Evolutionary conservation across 768 basidiomycete genomes (phyloP).

Genomic region (Leccinum olivaceopallidum): DNA sequence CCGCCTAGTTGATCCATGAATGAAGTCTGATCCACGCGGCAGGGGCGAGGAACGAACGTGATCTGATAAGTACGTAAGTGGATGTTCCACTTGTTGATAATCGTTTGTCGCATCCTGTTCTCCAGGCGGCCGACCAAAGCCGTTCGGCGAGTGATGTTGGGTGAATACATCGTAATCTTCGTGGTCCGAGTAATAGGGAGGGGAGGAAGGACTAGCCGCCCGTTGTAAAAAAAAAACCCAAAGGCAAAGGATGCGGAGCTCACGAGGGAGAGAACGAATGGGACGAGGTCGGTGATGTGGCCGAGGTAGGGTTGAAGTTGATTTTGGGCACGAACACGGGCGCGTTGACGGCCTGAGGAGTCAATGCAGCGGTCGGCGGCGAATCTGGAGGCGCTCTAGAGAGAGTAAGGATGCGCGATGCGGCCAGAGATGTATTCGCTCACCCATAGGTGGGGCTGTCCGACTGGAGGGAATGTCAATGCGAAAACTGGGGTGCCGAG

Average conservation of each 20-base stretch:
- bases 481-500: slow-evolving; percentile 2
- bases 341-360: slow-evolving; percentile 75
- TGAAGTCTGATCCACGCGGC: background rate
- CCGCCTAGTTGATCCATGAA: slow-evolving; percentile 22
- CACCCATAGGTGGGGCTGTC: slow-evolving; percentile 30
- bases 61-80: slow-evolving; percentile 22
- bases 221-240: slow-evolving; percentile 6
- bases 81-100: slow-evolving; percentile 25
- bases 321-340: slow-evolving; percentile 82
- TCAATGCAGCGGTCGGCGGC: slow-evolving; percentile 42
- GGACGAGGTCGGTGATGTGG: slow-evolving; percentile 18
- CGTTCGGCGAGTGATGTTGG: slow-evolving; percentile 7
- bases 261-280: slow-evolving; percentile 34
- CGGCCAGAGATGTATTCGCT: slow-evolving; percentile 4
- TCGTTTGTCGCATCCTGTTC: slow-evolving; percentile 19
- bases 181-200: slow-evolving; percentile 31
- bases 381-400: slow-evolving; percentile 45
- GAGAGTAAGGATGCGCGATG: slow-evolving; percentile 7
- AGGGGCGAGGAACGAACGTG: slow-evolving; percentile 20
- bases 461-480: slow-evolving; percentile 23
- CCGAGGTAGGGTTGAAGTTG: slow-evolving; percentile 41
- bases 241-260: slow-evolving; percentile 1
- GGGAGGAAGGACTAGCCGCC: slow-evolving; percentile 26
- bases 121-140: slow-evolving; percentile 10
- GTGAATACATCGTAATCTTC: slow-evolving; percentile 42